Percentiles rank a stretch among this genome's conserved stretches.
Conservation (phyloP, 1,284 basidiomycete species). For the Apiotrichum sp. region DNA sequence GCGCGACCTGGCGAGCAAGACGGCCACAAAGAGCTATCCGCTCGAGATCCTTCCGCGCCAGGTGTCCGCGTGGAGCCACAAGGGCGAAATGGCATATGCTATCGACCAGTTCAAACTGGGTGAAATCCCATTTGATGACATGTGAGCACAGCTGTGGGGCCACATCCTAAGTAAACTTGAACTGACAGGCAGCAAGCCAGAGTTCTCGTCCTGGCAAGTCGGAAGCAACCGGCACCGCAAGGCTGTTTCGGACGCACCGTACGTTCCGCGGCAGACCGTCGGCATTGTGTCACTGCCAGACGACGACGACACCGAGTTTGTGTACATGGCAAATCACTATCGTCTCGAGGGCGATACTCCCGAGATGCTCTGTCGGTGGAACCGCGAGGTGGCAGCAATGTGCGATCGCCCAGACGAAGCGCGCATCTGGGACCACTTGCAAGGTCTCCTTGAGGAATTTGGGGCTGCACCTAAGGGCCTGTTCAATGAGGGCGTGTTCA, state of each 20-base stretch:
- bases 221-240: constrained; percentile 32
- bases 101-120: constrained; percentile 56
- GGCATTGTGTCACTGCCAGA: constrained; percentile 28
- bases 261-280: constrained; percentile 36
- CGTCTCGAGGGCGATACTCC: constrained; percentile 57
- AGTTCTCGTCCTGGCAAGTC: constrained; percentile 47
- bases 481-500: constrained; percentile 27
- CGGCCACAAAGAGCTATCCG: constrained; percentile 38
- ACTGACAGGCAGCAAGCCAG: constrained; percentile 50
- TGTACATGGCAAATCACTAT: constrained; percentile 62
- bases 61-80: constrained; percentile 62
- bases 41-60: constrained; percentile 65
- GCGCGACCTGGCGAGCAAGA: constrained; percentile 54
- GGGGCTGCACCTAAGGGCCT: not conserved
- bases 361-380: constrained; percentile 49
- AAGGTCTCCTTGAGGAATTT: constrained; percentile 53
- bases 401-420: constrained; percentile 59
- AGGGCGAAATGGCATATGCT: constrained; percentile 65
- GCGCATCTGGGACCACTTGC: constrained; percentile 64
- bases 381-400: constrained; percentile 52
- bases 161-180: not conserved
- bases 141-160: constrained; percentile 52
- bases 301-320: constrained; percentile 54
- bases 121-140: constrained; percentile 77
- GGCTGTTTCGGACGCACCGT: constrained; percentile 39